A percentile compares a stretch with the other conserved stretches of the same genome.
These are phyloP conservation scores for Russula sp. DNA, from an alignment of 768 basidiomycete species.

Conservation along the genomic window DNA sequence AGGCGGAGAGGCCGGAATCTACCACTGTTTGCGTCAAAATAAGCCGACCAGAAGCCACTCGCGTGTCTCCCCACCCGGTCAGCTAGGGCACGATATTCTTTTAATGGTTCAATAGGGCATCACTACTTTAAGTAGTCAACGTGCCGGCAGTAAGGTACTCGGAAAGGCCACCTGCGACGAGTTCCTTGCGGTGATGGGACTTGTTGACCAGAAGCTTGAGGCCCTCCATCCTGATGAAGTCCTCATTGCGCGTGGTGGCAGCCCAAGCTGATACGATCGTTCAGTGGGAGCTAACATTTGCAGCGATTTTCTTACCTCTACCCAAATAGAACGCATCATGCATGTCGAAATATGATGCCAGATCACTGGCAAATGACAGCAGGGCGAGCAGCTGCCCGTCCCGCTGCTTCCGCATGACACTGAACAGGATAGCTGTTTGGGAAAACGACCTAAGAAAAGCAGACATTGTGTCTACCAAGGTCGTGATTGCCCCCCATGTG, in stretches of 20 bases:
- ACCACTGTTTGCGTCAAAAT: not conserved
- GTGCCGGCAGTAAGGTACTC: constrained; percentile 44
- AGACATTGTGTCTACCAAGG: constrained; percentile 37
- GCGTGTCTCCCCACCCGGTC: constrained; percentile 17
- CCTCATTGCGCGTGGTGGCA: constrained; percentile 57
- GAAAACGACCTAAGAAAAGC: constrained; percentile 47
- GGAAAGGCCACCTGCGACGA: constrained; percentile 61
- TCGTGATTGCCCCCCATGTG: constrained; percentile 55
- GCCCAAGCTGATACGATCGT: constrained; percentile 50
- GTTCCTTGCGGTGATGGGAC: constrained; percentile 58
- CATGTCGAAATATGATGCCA: constrained; percentile 36
- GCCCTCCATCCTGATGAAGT: constrained; percentile 63
- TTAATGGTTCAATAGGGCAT: not conserved
- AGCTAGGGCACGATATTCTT: constrained; percentile 16
- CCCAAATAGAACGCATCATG: not conserved
- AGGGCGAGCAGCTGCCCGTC: constrained; percentile 57
- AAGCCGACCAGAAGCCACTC: constrained; percentile 11
- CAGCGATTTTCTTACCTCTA: not conserved
- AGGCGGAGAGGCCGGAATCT: not conserved
- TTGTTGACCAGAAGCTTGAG: constrained; percentile 50
- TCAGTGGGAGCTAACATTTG: too few species aligned
- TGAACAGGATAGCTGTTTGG: constrained; percentile 54
- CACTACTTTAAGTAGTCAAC: not conserved
- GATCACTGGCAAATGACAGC: constrained; percentile 47
- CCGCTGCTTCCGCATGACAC: constrained; percentile 52